Conservation (phyloP, 2,329 filamentous ascomycete genomes). For the Camillea tinctor region DNA sequence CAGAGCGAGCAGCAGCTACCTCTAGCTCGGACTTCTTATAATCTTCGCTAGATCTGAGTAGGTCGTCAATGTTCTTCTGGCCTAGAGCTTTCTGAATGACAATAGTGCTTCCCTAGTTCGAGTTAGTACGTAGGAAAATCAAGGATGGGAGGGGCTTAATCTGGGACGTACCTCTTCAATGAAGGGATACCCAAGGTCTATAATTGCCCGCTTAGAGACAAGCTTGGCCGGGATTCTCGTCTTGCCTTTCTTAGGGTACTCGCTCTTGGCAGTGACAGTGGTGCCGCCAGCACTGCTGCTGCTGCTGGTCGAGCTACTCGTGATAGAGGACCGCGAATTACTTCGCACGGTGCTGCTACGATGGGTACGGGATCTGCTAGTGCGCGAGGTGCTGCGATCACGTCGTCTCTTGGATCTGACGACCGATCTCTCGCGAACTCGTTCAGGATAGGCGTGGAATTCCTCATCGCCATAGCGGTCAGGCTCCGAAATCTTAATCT, state of each 20-base stretch:
- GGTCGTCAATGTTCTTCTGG: conserved; percentile 87
- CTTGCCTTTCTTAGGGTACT: conserved; percentile 81
- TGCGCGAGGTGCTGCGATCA: conserved; percentile 41
- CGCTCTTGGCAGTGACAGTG: conserved; percentile 48
- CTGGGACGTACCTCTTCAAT: conserved; percentile 69
- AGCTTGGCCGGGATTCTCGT: conserved; percentile 81
- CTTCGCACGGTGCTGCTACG: conserved; percentile 34
- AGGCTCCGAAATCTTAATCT: conserved; percentile 66
- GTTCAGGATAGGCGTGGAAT: conserved; percentile 60
- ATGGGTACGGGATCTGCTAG: conserved; percentile 35
- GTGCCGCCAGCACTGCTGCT: conserved; percentile 46
- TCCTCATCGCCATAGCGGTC: conserved; percentile 71
- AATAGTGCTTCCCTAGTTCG: conserved; percentile 68
- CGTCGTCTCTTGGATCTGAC: conserved; percentile 48
- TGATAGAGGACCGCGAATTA: conserved; percentile 44
- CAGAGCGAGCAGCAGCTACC: conserved; percentile 45
- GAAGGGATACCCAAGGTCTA: conserved; percentile 83
- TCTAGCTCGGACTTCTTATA: conserved; percentile 60
- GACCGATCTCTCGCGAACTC: conserved; percentile 61
- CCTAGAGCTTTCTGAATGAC: conserved; percentile 82
- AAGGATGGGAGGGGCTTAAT: background rate
- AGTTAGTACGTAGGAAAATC: conserved; percentile 33
- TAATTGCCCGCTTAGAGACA: conserved; percentile 76
- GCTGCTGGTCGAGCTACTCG: conserved; percentile 45
- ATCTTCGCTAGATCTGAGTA: conserved; percentile 78